A percentile compares a stretch with the other conserved stretches of the same genome.
These are phyloP conservation scores for Terfezia claveryi DNA, from an alignment of 495 filamentous ascomycete species.

Conservation along the genomic window DNA sequence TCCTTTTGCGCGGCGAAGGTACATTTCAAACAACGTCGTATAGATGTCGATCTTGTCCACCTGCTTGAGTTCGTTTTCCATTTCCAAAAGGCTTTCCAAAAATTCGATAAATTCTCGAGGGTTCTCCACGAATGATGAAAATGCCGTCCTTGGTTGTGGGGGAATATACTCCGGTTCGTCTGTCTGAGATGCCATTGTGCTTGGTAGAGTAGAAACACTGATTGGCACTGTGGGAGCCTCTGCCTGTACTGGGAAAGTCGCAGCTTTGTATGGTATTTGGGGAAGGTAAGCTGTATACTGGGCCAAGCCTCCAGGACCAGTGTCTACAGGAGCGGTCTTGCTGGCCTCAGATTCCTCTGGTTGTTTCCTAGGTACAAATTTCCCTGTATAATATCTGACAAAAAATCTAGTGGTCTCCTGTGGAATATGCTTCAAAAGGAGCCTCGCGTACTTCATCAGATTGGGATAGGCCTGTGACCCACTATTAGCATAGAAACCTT, in stretches of 20 bases:
- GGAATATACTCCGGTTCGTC: constrained; percentile 32
- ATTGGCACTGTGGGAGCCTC: constrained; percentile 6
- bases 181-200: not conserved
- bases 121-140: constrained; percentile 91
- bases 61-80: constrained; percentile 21
- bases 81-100: constrained; percentile 55
- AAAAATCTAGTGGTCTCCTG: constrained; percentile 62
- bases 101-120: constrained; percentile 76
- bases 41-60: constrained; percentile 64
- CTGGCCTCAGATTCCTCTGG: not conserved
- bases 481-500: constrained; percentile 11
- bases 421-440: constrained; percentile 67
- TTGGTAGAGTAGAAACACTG: not conserved
- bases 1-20: constrained; percentile 65
- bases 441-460: constrained; percentile 85
- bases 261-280: constrained; percentile 67
- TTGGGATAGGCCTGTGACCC: constrained; percentile 50
- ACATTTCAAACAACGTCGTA: constrained; percentile 95
- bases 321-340: not conserved
- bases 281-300: constrained; percentile 63
- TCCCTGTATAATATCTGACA: constrained; percentile 77
- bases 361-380: constrained; percentile 35
- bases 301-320: constrained; percentile 38
- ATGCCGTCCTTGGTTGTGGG: constrained; percentile 73
- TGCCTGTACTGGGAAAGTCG: constrained; percentile 24